Percentiles rank a stretch among this genome's conserved stretches.
Evolutionary conservation across 306 rosid genomes (phyloP).

Genomic region (Cicer arietinum): DNA sequence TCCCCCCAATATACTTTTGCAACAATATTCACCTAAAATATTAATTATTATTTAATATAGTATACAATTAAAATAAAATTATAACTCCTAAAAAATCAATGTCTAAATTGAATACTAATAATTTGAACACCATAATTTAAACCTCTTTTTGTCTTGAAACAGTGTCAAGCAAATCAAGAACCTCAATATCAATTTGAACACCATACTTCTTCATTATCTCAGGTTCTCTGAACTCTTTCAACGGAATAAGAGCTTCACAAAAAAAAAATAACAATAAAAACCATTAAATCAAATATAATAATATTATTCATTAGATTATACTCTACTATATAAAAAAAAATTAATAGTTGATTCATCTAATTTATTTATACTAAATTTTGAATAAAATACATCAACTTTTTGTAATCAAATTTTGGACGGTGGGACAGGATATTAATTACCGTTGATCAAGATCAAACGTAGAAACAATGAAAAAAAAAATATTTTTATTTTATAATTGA

Average conservation of each 20-base stretch:
- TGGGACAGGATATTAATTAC: too few species aligned
- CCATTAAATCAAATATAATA: slow-evolving; percentile 9
- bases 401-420: too few species aligned
- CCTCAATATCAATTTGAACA: slow-evolving; percentile 67
- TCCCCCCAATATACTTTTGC: slow-evolving; percentile 93
- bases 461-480: too few species aligned
- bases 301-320: too few species aligned
- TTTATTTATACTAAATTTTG: too few species aligned
- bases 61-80: background rate
- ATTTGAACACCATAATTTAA: too few species aligned
- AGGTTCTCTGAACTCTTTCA: slow-evolving; percentile 73
- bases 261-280: background rate
- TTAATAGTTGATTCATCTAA: background rate
- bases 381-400: too few species aligned
- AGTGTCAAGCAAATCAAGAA: slow-evolving; percentile 86
- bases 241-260: slow-evolving; percentile 76
- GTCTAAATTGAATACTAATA: background rate
- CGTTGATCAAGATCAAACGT: too few species aligned
- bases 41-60: background rate
- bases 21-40: slow-evolving; percentile 63
- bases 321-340: background rate
- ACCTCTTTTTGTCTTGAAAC: slow-evolving; percentile 81
- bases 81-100: background rate
- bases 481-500: too few species aligned
- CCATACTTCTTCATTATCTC: slow-evolving; percentile 68